These are phyloP conservation scores for Taxillus chinensis DNA, from an alignment of 164 flowering plant genomes.

Conservation along the genomic window DNA sequence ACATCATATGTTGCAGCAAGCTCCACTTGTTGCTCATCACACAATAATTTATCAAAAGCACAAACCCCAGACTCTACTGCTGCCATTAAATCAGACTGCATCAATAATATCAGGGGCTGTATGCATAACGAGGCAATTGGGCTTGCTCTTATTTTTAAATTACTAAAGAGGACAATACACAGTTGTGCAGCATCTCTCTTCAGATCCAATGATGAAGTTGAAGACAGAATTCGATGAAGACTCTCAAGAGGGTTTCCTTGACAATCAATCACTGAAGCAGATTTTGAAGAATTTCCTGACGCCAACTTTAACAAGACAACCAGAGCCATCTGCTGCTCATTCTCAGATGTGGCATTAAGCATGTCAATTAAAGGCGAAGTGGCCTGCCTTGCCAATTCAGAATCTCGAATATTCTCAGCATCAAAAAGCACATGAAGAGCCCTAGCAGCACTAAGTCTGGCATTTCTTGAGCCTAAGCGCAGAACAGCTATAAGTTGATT, in stretches of 20 bases:
- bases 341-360: slow-evolving; percentile 54
- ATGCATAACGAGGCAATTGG: slow-evolving; percentile 59
- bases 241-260: slow-evolving; percentile 60
- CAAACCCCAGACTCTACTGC: slow-evolving; percentile 59
- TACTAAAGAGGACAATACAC: slow-evolving; percentile 49
- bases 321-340: slow-evolving; percentile 65
- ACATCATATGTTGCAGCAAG: slow-evolving; percentile 45
- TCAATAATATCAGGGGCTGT: slow-evolving; percentile 49
- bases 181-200: slow-evolving; percentile 65
- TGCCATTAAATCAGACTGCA: slow-evolving; percentile 37
- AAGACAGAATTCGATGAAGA: slow-evolving; percentile 43
- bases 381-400: slow-evolving; percentile 62
- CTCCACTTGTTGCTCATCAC: slow-evolving; percentile 65
- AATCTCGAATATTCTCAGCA: slow-evolving; percentile 56
- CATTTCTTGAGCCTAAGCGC: slow-evolving; percentile 67
- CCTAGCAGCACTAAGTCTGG: slow-evolving; percentile 67
- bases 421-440: slow-evolving; percentile 70
- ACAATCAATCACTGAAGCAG: slow-evolving; percentile 33
- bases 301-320: slow-evolving; percentile 53
- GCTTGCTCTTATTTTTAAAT: slow-evolving; percentile 36
- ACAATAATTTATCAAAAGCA: slow-evolving; percentile 71
- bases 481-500: slow-evolving; percentile 76
- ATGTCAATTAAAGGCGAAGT: slow-evolving; percentile 73
- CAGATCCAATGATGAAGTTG: slow-evolving; percentile 43
- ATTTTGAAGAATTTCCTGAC: slow-evolving; percentile 39